A percentile compares a stretch with the other conserved stretches of the same genome.
Conservation (phyloP, 2,329 filamentous ascomycete species). For the Fusarium tjaetaba region DNA sequence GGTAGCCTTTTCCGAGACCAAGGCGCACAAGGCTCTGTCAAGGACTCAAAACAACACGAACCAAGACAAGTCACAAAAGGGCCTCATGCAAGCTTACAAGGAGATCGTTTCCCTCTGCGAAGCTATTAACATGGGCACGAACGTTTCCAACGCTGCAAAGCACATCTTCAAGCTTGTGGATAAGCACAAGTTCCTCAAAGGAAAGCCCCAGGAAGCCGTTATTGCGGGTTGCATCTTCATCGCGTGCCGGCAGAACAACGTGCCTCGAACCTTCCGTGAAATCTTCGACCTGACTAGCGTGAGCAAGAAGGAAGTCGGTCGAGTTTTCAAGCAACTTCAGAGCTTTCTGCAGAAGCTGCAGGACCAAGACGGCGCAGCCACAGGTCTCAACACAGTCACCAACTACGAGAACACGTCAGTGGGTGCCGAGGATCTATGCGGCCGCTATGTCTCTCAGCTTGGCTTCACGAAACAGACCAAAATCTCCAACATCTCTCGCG, state of each 20-base stretch:
- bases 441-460: constrained; percentile 88
- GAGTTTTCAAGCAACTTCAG: constrained; percentile 93
- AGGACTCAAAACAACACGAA: constrained; percentile 88
- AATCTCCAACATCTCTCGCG: constrained; percentile 82
- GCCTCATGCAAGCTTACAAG: constrained; percentile 84
- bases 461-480: constrained; percentile 75
- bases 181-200: constrained; percentile 92
- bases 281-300: constrained; percentile 94
- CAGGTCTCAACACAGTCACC: constrained; percentile 66
- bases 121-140: constrained; percentile 80
- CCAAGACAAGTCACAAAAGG: constrained; percentile 85
- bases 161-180: constrained; percentile 95
- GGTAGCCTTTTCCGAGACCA: constrained; percentile 84
- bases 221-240: constrained; percentile 98
- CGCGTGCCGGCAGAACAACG: constrained; percentile 88
- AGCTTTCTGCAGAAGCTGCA: constrained; percentile 83
- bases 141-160: constrained; percentile 89
- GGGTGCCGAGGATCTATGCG: constrained; percentile 84
- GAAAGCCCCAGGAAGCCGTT: constrained; percentile 92
- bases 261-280: constrained; percentile 91
- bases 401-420: constrained; percentile 82
- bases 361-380: constrained; percentile 61
- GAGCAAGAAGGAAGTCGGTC: constrained; percentile 95
- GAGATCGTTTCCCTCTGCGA: constrained; percentile 91
- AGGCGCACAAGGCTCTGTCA: constrained; percentile 77